Evolutionary conservation across 352 stramenopile species (phyloP).

Genomic region (Hyaloperonospora arabidopsidis): DNA sequence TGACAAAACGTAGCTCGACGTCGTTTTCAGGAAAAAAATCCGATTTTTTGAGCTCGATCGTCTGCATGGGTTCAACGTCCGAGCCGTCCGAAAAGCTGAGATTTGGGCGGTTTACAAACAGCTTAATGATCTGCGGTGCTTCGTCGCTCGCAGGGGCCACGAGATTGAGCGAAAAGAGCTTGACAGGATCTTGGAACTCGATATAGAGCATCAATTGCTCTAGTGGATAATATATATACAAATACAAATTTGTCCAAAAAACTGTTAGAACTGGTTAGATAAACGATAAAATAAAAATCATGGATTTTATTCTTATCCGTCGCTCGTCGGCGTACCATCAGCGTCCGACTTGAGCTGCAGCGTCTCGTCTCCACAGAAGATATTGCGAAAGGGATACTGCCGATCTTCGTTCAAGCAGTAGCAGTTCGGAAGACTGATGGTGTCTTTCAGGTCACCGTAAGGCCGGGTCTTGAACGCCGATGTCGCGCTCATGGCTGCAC

Average conservation of each 20-base stretch:
- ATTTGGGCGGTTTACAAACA: constrained; percentile 68
- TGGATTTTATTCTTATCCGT: neutral
- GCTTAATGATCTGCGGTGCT: constrained; percentile 53
- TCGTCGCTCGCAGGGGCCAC: constrained; percentile 44
- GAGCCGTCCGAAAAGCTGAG: constrained; percentile 63
- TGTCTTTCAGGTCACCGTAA: constrained; percentile 55
- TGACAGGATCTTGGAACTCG: constrained; percentile 74
- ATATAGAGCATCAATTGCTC: constrained; percentile 79
- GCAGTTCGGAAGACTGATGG: constrained; percentile 50
- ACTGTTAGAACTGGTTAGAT: constrained; percentile 5
- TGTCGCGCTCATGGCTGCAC: constrained; percentile 27
- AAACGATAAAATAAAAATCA: neutral
- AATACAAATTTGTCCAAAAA: constrained; percentile 4
- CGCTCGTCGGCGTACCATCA: constrained; percentile 30
- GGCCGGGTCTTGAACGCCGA: constrained; percentile 32
- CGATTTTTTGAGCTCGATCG: constrained; percentile 48
- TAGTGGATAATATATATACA: constrained; percentile 12
- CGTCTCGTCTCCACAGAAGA: constrained; percentile 73
- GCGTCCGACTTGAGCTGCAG: constrained; percentile 72
- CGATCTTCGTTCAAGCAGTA: constrained; percentile 80
- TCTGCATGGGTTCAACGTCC: constrained; percentile 69
- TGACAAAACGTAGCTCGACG: constrained; percentile 72
- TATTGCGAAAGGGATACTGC: constrained; percentile 59
- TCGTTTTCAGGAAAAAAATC: constrained; percentile 46
- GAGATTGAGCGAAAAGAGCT: constrained; percentile 68